Conservation (phyloP, 2,329 filamentous ascomycete genomes). For the Sphaceloma murrayae region DNA sequence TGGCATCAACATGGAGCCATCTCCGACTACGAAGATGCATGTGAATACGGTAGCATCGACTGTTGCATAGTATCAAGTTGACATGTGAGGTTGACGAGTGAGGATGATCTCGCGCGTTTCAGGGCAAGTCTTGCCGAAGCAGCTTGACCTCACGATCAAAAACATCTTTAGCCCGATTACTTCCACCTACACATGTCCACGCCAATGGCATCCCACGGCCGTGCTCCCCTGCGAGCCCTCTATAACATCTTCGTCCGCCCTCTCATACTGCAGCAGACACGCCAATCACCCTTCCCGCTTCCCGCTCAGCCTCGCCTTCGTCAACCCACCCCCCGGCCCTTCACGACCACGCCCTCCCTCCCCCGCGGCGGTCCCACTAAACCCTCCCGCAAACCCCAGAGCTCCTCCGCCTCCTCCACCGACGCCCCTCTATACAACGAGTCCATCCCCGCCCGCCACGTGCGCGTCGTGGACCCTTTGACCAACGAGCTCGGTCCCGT, state of each 20-base stretch:
- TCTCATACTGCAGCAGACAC: constrained; percentile 8
- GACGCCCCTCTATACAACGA: constrained; percentile 36
- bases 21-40: too few relatives aligned
- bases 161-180: not conserved
- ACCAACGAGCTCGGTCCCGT: constrained; percentile 30
- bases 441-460: constrained; percentile 37
- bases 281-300: not conserved
- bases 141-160: not conserved
- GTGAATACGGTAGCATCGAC: too few relatives aligned
- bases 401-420: not conserved
- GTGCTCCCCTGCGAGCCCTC: constrained; percentile 29
- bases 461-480: constrained; percentile 37
- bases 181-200: not conserved
- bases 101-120: too few relatives aligned
- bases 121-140: not conserved
- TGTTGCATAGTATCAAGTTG: too few relatives aligned
- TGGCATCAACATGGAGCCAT: too few relatives aligned
- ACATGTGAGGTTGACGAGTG: too few relatives aligned
- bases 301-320: constrained; percentile 18
- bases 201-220: constrained; percentile 14
- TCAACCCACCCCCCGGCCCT: constrained; percentile 21
- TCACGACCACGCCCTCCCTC: constrained; percentile 23
- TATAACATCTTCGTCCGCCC: constrained; percentile 38
- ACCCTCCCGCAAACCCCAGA: constrained; percentile 23
- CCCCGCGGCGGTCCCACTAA: constrained; percentile 27